Evolutionary conservation across 2,329 filamentous ascomycete genomes (phyloP).

Genomic region (Sporothrix curviconia): DNA sequence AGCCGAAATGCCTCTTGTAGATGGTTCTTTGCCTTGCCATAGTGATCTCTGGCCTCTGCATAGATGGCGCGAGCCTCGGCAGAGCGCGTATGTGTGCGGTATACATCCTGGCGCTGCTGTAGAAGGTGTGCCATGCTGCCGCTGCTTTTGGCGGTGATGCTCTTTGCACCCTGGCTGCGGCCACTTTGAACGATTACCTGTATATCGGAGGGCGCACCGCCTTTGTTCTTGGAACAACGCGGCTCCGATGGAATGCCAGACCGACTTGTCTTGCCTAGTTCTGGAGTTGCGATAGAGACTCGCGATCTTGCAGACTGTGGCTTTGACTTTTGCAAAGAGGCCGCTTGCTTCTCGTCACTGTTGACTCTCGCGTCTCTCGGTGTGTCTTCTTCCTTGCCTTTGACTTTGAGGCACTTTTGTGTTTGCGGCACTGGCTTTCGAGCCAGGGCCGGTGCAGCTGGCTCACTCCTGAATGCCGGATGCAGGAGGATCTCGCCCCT

Average conservation of each 20-base stretch:
- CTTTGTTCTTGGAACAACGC: too few relatives aligned
- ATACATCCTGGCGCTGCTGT: conserved; percentile 30
- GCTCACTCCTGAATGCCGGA: too few relatives aligned
- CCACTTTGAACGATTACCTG: too few relatives aligned
- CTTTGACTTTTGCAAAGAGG: not conserved
- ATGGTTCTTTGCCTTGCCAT: conserved; percentile 31
- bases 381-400: not conserved
- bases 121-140: not conserved
- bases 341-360: not conserved
- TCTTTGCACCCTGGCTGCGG: too few relatives aligned
- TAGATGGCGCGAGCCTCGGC: conserved; percentile 32
- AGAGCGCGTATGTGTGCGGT: conserved; percentile 36
- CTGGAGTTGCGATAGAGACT: too few relatives aligned
- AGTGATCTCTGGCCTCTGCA: conserved; percentile 34
- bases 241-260: too few relatives aligned
- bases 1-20: conserved; percentile 30
- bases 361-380: not conserved
- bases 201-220: too few relatives aligned
- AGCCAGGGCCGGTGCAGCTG: not conserved
- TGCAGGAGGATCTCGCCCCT: not conserved
- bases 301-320: not conserved
- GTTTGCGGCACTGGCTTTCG: not conserved
- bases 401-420: not conserved
- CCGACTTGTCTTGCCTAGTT: too few relatives aligned
- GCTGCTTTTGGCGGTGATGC: too few relatives aligned